A percentile compares a stretch with the other conserved stretches of the same genome.
phyloP scores from a whole-genome alignment of 441 rosid genomes.

The Gossypium gossypioides region DNA sequence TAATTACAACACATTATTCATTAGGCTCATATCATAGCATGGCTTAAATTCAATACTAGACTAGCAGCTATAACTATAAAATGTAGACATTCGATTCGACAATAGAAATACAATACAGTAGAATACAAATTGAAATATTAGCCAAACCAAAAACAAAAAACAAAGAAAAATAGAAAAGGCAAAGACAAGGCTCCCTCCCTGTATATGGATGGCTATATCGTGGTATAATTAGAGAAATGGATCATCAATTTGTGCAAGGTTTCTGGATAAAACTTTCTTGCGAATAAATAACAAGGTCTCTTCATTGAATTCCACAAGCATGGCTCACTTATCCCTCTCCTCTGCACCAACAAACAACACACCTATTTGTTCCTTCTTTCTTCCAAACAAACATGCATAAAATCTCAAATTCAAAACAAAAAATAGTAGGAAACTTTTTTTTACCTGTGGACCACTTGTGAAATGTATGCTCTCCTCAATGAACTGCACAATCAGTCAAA shows the following conservation, averaged over 20 bases:
- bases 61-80: neutral
- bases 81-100: neutral
- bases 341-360: slow-evolving; percentile 27
- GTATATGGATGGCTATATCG: neutral
- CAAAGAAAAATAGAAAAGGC: neutral
- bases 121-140: neutral
- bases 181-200: neutral
- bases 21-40: neutral
- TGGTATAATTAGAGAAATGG: slow-evolving; percentile 55
- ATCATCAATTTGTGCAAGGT: slow-evolving; percentile 42
- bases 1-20: neutral
- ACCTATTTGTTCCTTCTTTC: neutral
- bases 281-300: slow-evolving; percentile 66
- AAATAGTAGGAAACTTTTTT: neutral
- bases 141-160: neutral
- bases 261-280: slow-evolving; percentile 62
- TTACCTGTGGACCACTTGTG: slow-evolving; percentile 50
- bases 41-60: neutral
- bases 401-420: neutral
- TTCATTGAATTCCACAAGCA: slow-evolving; percentile 66
- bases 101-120: neutral
- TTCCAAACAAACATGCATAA: neutral
- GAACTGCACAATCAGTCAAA: slow-evolving; percentile 28
- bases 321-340: slow-evolving; percentile 23
- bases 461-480: slow-evolving; percentile 45